A percentile compares a stretch with the other conserved stretches of the same genome.
phyloP scores from a whole-genome alignment of 257 asterid species.

The Solanum appendiculatum region DNA sequence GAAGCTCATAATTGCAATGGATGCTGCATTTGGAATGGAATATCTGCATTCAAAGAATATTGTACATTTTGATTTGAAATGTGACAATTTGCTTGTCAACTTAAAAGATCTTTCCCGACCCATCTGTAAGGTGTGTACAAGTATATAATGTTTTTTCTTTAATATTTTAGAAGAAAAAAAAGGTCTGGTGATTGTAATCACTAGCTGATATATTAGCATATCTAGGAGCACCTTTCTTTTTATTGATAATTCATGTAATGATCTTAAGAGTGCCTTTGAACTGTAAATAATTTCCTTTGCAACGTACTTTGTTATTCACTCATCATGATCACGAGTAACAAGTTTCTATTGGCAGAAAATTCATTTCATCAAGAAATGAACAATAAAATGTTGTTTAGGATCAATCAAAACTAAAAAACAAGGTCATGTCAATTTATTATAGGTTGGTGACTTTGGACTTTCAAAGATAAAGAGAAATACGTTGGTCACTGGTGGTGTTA shows the following conservation, averaged over 20 bases:
- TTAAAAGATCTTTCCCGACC: constrained; percentile 91
- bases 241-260: neutral
- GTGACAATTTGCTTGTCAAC: constrained; percentile 93
- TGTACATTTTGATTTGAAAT: constrained; percentile 89
- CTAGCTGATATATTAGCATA: neutral
- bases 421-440: neutral
- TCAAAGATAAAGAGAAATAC: constrained; percentile 91
- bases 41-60: constrained; percentile 89
- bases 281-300: neutral
- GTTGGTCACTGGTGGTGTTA: constrained; percentile 86
- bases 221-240: neutral
- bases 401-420: neutral
- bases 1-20: constrained; percentile 86
- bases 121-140: constrained; percentile 57
- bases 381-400: neutral
- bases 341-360: neutral
- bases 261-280: neutral
- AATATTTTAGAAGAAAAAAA: neutral
- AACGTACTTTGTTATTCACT: neutral
- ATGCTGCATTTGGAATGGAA: constrained; percentile 98
- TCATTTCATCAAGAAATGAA: neutral
- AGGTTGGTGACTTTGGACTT: constrained; percentile 87
- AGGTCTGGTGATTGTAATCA: neutral
- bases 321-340: neutral
- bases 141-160: neutral